Conservation (phyloP, 2,329 filamentous ascomycete genomes). For the Stemphylium lycopersici region DNA sequence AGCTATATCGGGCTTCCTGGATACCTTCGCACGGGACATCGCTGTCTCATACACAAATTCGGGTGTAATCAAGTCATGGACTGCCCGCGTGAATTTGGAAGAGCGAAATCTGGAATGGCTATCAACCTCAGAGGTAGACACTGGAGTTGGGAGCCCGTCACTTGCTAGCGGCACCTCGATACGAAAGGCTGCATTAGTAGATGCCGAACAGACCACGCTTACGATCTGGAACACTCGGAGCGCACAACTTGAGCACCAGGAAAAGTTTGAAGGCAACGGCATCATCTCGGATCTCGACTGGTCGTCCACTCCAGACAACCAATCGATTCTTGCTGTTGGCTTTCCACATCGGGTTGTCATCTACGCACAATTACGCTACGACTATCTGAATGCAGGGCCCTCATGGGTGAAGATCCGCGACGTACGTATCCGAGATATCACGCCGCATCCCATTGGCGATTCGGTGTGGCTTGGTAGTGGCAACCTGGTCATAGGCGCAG, state of each 20-base stretch:
- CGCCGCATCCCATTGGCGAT: constrained; percentile 89
- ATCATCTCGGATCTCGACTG: constrained; percentile 87
- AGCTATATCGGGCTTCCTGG: constrained; percentile 77
- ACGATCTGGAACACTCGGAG: constrained; percentile 92
- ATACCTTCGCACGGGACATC: constrained; percentile 84
- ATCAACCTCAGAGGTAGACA: constrained; percentile 80
- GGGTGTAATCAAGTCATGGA: constrained; percentile 83
- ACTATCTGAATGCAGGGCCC: constrained; percentile 87
- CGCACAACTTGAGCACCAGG: constrained; percentile 79
- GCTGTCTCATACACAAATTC: constrained; percentile 81
- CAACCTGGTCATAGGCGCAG: constrained; percentile 83
- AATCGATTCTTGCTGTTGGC: constrained; percentile 89
- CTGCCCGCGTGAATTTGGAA: constrained; percentile 71
- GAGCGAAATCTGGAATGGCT: constrained; percentile 77
- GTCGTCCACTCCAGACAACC: constrained; percentile 88
- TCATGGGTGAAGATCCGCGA: constrained; percentile 87
- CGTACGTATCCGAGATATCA: constrained; percentile 79
- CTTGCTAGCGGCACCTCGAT: constrained; percentile 85
- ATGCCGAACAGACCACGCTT: constrained; percentile 72
- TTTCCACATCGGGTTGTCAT: constrained; percentile 86
- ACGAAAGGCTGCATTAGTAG: constrained; percentile 84
- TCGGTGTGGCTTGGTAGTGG: constrained; percentile 89
- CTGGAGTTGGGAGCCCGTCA: constrained; percentile 72
- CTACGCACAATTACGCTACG: constrained; percentile 85
- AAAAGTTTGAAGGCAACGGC: constrained; percentile 74